Evolutionary conservation across 2,329 filamentous ascomycete genomes (phyloP).

Genomic region (Gliomastix tumulicola): DNA sequence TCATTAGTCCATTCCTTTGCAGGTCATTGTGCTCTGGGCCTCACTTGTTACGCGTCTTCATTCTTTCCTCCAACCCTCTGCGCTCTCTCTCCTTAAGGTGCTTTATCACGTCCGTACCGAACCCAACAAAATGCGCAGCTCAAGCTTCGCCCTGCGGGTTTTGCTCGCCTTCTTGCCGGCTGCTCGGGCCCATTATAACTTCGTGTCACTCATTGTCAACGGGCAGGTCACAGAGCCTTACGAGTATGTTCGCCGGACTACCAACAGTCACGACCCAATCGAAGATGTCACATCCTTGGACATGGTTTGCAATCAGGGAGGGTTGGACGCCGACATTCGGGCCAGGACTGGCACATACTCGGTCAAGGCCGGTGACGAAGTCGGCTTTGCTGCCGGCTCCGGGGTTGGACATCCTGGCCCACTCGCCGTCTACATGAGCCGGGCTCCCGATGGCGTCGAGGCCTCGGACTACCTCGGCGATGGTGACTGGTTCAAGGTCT

Average conservation of each 20-base stretch:
- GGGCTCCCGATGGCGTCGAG: conserved; percentile 9
- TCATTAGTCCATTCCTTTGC: too few species aligned
- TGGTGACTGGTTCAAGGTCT: conserved; percentile 22
- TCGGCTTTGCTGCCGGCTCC: conserved; percentile 27
- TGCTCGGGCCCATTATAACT: conserved; percentile 16
- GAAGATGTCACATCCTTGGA: conserved; percentile 23
- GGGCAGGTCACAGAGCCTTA: conserved; percentile 35
- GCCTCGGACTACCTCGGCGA: conserved; percentile 15
- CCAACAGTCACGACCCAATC: conserved; percentile 28
- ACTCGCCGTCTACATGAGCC: conserved; percentile 21
- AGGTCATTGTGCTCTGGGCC: too few species aligned
- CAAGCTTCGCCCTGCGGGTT: too few species aligned
- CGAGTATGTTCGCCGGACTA: conserved; percentile 38
- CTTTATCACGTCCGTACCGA: too few species aligned
- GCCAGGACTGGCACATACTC: conserved; percentile 18
- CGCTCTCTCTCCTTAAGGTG: too few species aligned
- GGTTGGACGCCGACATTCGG: conserved; percentile 19
- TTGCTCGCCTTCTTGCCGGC: conserved; percentile 8
- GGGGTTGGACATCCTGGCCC: conserved; percentile 24
- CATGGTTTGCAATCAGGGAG: conserved; percentile 26
- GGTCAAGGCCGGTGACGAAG: conserved; percentile 21
- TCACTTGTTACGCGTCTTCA: too few species aligned
- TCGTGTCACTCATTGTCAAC: conserved; percentile 15
- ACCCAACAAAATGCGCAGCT: too few species aligned
- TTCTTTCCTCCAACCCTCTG: too few species aligned